Evolutionary conservation across 2,329 filamentous ascomycete species (phyloP), one percentile per base, ranked within the genome.

Genomic region (Colletotrichum sidae): DNA sequence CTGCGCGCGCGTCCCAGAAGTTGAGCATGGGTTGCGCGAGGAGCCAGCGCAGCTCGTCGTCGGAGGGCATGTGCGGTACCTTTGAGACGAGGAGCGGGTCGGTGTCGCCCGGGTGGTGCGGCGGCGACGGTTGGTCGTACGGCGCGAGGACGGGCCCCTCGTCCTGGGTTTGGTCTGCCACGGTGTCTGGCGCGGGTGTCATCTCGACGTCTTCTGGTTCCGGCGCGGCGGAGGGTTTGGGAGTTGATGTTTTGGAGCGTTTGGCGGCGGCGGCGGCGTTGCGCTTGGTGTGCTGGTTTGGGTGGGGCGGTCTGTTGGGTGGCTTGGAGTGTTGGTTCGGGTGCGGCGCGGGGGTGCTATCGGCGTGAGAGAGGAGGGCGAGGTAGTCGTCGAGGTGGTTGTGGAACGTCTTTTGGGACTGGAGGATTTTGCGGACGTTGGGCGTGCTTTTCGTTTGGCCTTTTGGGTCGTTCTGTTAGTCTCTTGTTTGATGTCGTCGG

Each of bases 371-470:
- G 65, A 83, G 81, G 70, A 88, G 80, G 8, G 92, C 92, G 70
- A 92, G 85, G 75, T 91, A 93, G 75, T 96, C 92, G 70, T 92
- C 91, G 51, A 95, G 84, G 75, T 95, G 90, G 78, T 96, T 94
- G 68, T 88, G 88, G 76, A 95, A 95, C 3, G 91, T 93, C 80
- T 95, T 93, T 74, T 93, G 91, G 34, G 90, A 93, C 69, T 90
- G 88, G 60, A 96, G 81, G 68, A 96, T 93, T 78, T 90, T 90
- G 71, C 92, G 88, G 34, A 93, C 90, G 69, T 88, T 89, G 41
- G 88, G 83, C 7, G 90, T 92, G 75, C 88, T 86, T 72, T 90
- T 90, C 70, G 78, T 80, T 58, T 81, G 78, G 42, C 76, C 80
- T 82, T 68, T 68, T 68, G 61, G 11, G 5, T 34, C 12, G 2